A percentile compares a stretch with the other conserved stretches of the same genome.
Evolutionary conservation across 352 stramenopile species (phyloP).

Genomic region (Phytopythium litorale): DNA sequence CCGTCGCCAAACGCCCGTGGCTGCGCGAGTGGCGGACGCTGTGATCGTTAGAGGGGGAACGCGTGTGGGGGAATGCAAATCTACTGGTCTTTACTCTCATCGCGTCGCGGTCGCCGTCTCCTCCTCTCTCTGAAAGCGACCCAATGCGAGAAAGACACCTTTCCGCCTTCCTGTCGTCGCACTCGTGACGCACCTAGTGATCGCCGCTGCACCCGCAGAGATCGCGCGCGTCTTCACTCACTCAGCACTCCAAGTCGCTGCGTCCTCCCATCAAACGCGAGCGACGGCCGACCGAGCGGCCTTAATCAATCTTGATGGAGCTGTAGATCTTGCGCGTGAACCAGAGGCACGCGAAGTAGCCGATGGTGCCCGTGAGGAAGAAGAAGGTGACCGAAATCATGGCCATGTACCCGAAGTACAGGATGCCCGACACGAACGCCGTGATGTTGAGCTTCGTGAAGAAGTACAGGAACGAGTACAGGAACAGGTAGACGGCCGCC

Average conservation of each 20-base stretch:
- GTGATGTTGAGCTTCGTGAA: constrained; percentile 97
- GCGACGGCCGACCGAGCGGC: constrained; percentile 7
- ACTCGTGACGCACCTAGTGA: background rate
- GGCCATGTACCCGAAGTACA: constrained; percentile 99
- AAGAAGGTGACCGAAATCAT: constrained; percentile 97
- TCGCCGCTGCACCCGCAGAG: background rate
- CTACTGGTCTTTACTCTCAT: constrained; percentile 4
- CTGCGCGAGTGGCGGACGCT: constrained; percentile 80
- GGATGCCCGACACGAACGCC: constrained; percentile 87
- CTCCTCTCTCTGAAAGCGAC: background rate
- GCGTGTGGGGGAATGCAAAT: constrained; percentile 1
- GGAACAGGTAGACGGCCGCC: constrained; percentile 96
- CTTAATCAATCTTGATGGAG: constrained; percentile 93
- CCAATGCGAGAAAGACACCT: background rate
- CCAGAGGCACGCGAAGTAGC: constrained; percentile 97
- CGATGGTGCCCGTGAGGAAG: constrained; percentile 95
- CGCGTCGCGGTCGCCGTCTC: background rate
- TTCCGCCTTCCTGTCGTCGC: background rate
- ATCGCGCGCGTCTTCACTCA: background rate
- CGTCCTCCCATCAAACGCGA: background rate
- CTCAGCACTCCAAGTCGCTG: background rate
- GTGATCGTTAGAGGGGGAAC: constrained; percentile 9
- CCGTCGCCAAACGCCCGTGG: constrained; percentile 49
- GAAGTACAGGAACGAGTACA: constrained; percentile 99
- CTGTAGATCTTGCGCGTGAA: constrained; percentile 99